Conservation (phyloP, 495 filamentous ascomycete species). For the Xylaria scruposa region DNA sequence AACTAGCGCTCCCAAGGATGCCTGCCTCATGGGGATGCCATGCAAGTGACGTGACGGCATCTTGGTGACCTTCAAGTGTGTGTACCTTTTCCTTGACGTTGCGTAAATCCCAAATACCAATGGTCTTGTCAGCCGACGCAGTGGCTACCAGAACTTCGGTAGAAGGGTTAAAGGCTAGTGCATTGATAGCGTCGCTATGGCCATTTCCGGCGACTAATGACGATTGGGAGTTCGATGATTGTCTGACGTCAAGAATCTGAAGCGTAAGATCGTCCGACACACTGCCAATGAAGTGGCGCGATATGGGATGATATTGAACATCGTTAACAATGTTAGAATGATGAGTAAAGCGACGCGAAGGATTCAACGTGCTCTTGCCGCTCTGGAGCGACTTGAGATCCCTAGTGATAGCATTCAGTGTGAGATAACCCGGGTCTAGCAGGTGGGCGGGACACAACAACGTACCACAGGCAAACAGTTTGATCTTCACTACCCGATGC, state of each 20-base stretch:
- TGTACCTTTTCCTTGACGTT: constrained; percentile 87
- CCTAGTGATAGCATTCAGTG: constrained; percentile 53
- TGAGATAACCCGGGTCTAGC: neutral
- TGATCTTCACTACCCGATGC: constrained; percentile 89
- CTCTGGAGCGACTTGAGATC: constrained; percentile 76
- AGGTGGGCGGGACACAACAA: neutral
- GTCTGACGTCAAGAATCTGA: constrained; percentile 86
- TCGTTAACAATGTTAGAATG: constrained; percentile 94
- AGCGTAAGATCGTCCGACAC: constrained; percentile 96
- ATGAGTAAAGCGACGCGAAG: constrained; percentile 79
- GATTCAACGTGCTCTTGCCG: constrained; percentile 71
- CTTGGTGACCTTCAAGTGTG: constrained; percentile 80
- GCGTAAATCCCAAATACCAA: constrained; percentile 93
- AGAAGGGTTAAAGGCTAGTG: constrained; percentile 88
- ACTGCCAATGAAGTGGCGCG: constrained; percentile 81
- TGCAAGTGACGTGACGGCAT: constrained; percentile 85
- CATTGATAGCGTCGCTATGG: constrained; percentile 93
- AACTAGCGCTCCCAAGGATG: constrained; percentile 87
- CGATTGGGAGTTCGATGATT: constrained; percentile 64
- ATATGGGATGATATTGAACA: constrained; percentile 89
- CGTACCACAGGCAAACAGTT: constrained; percentile 89
- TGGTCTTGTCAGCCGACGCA: constrained; percentile 91
- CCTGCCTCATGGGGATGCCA: constrained; percentile 93
- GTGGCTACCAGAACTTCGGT: constrained; percentile 88
- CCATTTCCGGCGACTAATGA: constrained; percentile 69